A percentile compares a stretch with the other conserved stretches of the same genome.
Evolutionary conservation across 2,329 filamentous ascomycete species (phyloP).

Genomic region (Penicillium decumbens): DNA sequence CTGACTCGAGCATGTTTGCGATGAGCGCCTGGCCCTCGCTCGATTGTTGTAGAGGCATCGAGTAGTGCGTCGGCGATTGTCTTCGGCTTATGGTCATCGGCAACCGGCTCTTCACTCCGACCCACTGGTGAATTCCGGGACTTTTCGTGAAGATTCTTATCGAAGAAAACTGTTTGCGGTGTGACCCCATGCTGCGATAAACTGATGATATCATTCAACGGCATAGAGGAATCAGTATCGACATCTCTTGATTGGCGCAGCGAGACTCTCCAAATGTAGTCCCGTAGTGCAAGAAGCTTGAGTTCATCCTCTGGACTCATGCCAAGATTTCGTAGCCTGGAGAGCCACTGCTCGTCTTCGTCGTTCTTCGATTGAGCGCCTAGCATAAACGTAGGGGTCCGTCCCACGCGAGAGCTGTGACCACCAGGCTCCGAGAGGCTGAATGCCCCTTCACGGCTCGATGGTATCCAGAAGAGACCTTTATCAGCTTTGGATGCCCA

Average conservation of each 20-base stretch:
- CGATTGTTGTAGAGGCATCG: constrained; percentile 85
- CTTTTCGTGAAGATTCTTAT: constrained; percentile 61
- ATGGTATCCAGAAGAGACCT: constrained; percentile 80
- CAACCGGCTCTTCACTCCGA: constrained; percentile 29
- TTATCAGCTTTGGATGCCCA: constrained; percentile 82
- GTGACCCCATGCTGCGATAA: constrained; percentile 72
- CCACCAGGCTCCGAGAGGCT: constrained; percentile 58
- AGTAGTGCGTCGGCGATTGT: constrained; percentile 87
- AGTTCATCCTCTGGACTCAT: constrained; percentile 78
- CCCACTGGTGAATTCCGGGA: constrained; percentile 26
- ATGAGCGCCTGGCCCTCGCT: constrained; percentile 54
- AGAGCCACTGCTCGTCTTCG: constrained; percentile 92
- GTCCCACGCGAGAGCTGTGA: constrained; percentile 54
- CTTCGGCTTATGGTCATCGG: constrained; percentile 51
- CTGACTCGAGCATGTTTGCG: constrained; percentile 40
- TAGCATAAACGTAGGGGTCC: constrained; percentile 44
- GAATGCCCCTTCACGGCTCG: constrained; percentile 63
- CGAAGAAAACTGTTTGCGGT: constrained; percentile 87
- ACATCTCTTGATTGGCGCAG: constrained; percentile 60
- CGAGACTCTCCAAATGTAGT: constrained; percentile 86
- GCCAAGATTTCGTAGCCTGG: constrained; percentile 75
- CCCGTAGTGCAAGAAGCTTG: constrained; percentile 77
- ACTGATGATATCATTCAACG: constrained; percentile 65
- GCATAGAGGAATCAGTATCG: constrained; percentile 35
- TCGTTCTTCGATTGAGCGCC: constrained; percentile 69